Conservation (phyloP, 345 rosid species). For the Eucalyptus pumila region DNA sequence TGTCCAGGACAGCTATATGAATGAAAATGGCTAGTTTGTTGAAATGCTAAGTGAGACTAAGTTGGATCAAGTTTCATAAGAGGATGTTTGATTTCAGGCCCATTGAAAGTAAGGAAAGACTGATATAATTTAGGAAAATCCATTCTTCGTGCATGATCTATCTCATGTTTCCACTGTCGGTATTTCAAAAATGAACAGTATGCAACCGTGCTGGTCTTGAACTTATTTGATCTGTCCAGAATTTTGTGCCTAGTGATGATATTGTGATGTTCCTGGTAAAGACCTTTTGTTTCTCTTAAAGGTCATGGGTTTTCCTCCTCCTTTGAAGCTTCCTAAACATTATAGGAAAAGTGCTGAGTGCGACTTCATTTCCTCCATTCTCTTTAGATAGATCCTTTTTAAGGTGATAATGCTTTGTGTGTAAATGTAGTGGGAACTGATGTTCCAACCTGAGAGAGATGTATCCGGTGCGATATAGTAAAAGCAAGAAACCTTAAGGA, state of each 20-base stretch:
- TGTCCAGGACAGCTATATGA: neutral
- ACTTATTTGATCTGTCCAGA: neutral
- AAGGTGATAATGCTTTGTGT: neutral
- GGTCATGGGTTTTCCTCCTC: neutral
- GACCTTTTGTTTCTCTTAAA: neutral
- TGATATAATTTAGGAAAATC: neutral
- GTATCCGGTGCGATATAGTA: neutral
- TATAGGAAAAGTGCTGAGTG: neutral
- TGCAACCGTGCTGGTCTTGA: neutral
- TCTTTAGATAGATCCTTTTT: neutral
- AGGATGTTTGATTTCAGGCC: neutral
- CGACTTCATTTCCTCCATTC: neutral
- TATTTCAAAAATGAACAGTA: neutral
- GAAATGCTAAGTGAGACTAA: neutral
- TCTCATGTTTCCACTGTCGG: neutral
- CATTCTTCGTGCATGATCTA: neutral
- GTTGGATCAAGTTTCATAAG: neutral
- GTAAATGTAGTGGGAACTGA: neutral
- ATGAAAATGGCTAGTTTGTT: neutral
- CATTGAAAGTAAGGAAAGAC: neutral
- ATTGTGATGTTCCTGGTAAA: neutral
- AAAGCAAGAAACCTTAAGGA: neutral
- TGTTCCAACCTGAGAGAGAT: neutral
- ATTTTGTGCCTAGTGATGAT: neutral
- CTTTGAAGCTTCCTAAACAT: neutral